These are phyloP conservation scores for Fusarium hostae DNA, from an alignment of 2,329 filamentous ascomycete species.

Conservation along the genomic window DNA sequence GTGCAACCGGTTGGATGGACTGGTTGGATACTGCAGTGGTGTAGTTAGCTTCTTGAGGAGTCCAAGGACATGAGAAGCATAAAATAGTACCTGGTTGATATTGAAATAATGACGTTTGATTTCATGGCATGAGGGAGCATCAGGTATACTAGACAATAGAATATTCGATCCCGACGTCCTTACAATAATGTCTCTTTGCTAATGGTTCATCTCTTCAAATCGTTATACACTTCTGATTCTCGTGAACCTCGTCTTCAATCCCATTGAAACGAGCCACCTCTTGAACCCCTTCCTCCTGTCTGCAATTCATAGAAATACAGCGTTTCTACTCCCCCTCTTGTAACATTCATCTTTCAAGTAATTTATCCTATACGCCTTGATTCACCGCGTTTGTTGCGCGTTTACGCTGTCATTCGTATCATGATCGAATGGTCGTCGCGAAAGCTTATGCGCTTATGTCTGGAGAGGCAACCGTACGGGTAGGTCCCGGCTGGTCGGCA, in stretches of 20 bases:
- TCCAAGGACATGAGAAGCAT: constrained; percentile 58
- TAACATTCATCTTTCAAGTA: background rate
- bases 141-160: constrained; percentile 19
- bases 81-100: background rate
- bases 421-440: constrained; percentile 9
- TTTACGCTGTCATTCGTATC: constrained; percentile 12
- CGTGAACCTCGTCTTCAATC: constrained; percentile 23
- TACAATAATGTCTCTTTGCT: background rate
- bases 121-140: constrained; percentile 19
- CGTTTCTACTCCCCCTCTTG: constrained; percentile 17
- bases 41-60: constrained; percentile 84
- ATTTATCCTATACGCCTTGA: constrained; percentile 7
- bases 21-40: constrained; percentile 89
- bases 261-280: constrained; percentile 11
- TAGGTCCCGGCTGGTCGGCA: constrained; percentile 1
- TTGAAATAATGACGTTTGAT: constrained; percentile 19
- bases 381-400: constrained; percentile 30
- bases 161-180: constrained; percentile 5
- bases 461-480: background rate
- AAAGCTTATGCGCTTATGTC: constrained; percentile 17
- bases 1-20: constrained; percentile 73
- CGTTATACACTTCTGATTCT: constrained; percentile 17
- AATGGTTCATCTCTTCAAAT: constrained; percentile 25
- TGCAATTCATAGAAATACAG: constrained; percentile 27
- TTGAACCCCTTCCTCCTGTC: constrained; percentile 13